Base-by-base conservation (phyloP, 1,284 basidiomycete genomes). In the Sporisorium sorghi region DNA sequence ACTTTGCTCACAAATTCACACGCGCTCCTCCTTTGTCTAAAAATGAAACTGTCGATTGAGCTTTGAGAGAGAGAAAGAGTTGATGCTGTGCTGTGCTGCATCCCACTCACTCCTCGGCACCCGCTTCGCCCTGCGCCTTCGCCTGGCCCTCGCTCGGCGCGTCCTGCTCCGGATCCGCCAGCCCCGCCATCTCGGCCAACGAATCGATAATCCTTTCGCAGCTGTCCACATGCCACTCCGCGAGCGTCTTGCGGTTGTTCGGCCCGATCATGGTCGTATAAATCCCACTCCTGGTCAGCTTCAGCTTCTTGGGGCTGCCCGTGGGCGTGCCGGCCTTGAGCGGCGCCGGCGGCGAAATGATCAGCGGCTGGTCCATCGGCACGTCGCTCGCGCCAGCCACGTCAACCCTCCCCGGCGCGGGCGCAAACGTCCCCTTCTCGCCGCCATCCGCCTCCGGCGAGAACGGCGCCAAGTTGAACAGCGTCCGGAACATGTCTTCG, bases 401-500 rank as follows among this genome's bases (percentile, higher is more conserved):
- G 17, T 49, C 35, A 10, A 23, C 6, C 3, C 15, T 21, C 15
- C 30, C 47, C 5, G 9, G 3, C 3, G 32, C 24, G 11, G 24
- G 33, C 3, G 47, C 40, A 6, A 37, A 44, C 44, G 49, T 43
- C 28, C 5, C 26, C 53, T 24, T 59, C 2, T 37, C 42, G 2
- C 15, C 37, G 4, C 48, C 69, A 14, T 66, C 63, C 15, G 46
- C 35, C 32, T 69, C 61, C 3, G 71, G 65, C 15, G 52, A 53
- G 8, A 70, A 68, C 5, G 78, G 72, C 1, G 71, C 46, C 3
- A 83, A 56, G 43, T 67, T 61, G 56, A 63, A 76, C 37, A 83
- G 57, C 33, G 77, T 75, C 5, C 80, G 63, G 55, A 83, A 83
- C 82, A 83, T 84, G 66, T 84, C 83, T 62, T 79, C 66, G 82